Base-by-base conservation (phyloP, 2,329 filamentous ascomycete species). In the Shiraia sp. region DNA sequence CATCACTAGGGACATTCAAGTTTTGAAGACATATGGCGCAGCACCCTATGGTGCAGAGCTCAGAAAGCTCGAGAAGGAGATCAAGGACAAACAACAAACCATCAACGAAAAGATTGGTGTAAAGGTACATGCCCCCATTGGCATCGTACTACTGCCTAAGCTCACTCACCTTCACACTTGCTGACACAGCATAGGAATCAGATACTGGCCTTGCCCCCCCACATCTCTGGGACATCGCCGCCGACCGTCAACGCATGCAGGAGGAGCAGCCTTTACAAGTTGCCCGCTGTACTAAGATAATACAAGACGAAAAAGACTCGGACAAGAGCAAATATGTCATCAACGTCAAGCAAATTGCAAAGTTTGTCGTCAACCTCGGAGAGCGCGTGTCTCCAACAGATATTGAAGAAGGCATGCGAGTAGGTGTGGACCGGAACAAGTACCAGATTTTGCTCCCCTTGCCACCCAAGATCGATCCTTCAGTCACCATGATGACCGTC, bases 241-340 rank as follows among this genome's bases (percentile, higher is more conserved):
- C 93, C 71, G 93, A 99, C 72, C 86, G 92, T 61, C 93, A 97
- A 81, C 90, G 93, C 66, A 99, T 99, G 93, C 85, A 86, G 52
- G 93, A 99, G 75, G 93, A 99, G 75, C 93, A 99, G 66, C 93
- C 93, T 30, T 81, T 97, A 60, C 93, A 99, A 75, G 93, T 99
- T 52, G 93, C 93, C 54, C 82, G 93, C 66, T 99, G 93, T 80
- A 99, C 93, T 46, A 99, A 99, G 80, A 99, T 99, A 71, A 99
- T 99, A 59, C 85, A 90, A 48, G 92, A 97, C 67, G 91, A 96
- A 70, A 92, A 93, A 74, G 91, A 97, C 69, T 79, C 89, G 47
- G 88, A 95, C 51, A 99, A 99, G 82, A 95, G 88, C 83, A 99
- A 97, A 84, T 99, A 99, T 77, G 91, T 99, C 64, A 99, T 99